A percentile compares a stretch with the other conserved stretches of the same genome.
Evolutionary conservation across 768 basidiomycete species (phyloP).

Genomic region (Boletus patriciae): DNA sequence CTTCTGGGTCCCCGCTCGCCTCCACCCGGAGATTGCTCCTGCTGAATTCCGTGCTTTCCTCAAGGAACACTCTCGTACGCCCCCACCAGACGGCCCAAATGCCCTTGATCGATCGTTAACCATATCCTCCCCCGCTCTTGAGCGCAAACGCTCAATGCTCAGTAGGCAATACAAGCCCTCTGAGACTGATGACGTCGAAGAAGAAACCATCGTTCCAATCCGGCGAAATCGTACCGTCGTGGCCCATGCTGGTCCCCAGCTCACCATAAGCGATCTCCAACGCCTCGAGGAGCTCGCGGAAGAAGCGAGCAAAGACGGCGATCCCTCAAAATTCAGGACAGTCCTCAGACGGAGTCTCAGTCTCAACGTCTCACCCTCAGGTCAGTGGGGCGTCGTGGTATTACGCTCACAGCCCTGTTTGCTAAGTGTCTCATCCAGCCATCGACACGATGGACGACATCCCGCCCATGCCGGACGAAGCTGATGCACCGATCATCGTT

Average conservation of each 20-base stretch:
- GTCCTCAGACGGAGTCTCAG: slow-evolving; percentile 85
- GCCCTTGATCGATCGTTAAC: slow-evolving; percentile 45
- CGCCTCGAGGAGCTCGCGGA: slow-evolving; percentile 90
- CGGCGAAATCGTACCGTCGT: slow-evolving; percentile 68
- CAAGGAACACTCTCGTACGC: slow-evolving; percentile 81
- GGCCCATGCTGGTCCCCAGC: slow-evolving; percentile 70
- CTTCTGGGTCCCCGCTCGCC: slow-evolving; percentile 97
- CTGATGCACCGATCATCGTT: slow-evolving; percentile 83
- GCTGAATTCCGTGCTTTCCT: slow-evolving; percentile 94
- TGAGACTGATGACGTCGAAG: slow-evolving; percentile 73
- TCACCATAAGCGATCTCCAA: slow-evolving; percentile 94
- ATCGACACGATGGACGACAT: slow-evolving; percentile 69
- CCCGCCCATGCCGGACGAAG: slow-evolving; percentile 70
- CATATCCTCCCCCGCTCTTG: slow-evolving; percentile 50
- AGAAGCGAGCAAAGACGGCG: slow-evolving; percentile 80
- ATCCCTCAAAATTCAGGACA: slow-evolving; percentile 75
- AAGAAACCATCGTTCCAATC: slow-evolving; percentile 67
- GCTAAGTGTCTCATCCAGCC: slow-evolving; percentile 41
- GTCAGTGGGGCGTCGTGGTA: slow-evolving; percentile 48
- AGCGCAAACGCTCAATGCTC: slow-evolving; percentile 89
- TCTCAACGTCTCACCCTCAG: slow-evolving; percentile 80
- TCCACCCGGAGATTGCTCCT: slow-evolving; percentile 97
- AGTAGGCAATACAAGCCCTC: slow-evolving; percentile 88
- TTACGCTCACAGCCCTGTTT: slow-evolving; percentile 7
- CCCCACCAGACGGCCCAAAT: slow-evolving; percentile 49